Evolutionary conservation across 2,329 filamentous ascomycete genomes (phyloP), one percentile per base, ranked within the genome.

Genomic region (Byssochlamys sp.): DNA sequence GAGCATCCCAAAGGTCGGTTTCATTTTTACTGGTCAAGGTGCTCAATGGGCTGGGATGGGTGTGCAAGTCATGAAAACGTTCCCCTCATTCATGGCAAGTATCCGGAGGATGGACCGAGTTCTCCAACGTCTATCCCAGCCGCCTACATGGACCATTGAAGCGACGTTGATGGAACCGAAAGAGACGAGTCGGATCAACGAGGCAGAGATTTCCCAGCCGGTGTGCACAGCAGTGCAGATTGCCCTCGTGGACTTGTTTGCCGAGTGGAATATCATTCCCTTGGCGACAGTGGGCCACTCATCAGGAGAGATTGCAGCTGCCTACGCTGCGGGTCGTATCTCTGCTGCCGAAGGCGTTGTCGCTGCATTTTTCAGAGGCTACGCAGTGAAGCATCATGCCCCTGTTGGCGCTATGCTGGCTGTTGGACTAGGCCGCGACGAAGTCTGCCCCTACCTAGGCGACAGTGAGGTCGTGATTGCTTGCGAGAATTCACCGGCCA

Each of bases 231-330:
- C 78, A 0, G 61, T 82, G 0, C 80, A 82, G 62, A 62, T 82
- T 2, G 75, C 73, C 0, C 60, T 82, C 2, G 70, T 75, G 0
- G 70, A 76, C 10, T 65, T 81, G 2, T 64, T 82, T 2, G 54
- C 70, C 26, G 74, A 73, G 1, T 80, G 73, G 71, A 71, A 71
- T 0, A 66, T 81, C 14, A 56, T 57, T 9, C 77, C 78, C 0
- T 53, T 61, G 0, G 69, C 68, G 2, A 76, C 79, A 0, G 65
- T 73, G 1, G 78, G 78, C 0, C 79, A 81, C 60, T 79, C 77
- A 0, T 74, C 70, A 54, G 79, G 79, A 12, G 79, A 81, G 58
- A 78, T 80, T 29, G 77, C 65, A 2, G 78, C 78, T 2, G 78
- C 79, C 0, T 80, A 77, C 57, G 75, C 78, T 1, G 66, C 75